phyloP scores from a whole-genome alignment of 768 basidiomycete genomes.

The Rhodotorula toruloides region DNA sequence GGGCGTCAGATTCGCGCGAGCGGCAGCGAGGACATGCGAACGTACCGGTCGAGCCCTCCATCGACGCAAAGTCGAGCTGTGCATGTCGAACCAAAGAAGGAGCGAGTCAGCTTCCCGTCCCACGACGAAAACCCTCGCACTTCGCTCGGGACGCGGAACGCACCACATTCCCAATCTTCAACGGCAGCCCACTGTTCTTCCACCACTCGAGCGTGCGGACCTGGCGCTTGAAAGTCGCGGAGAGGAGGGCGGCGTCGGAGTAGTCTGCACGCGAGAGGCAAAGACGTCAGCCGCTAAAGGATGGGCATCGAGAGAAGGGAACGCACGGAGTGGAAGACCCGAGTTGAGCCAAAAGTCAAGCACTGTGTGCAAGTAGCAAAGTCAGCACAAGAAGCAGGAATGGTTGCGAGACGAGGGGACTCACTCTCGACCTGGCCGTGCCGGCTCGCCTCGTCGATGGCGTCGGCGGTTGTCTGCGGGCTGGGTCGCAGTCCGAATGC shows the following conservation, averaged over 20 bases:
- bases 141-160: background rate
- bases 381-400: background rate
- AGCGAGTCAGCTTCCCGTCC: too few relatives aligned
- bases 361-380: slow-evolving; percentile 49
- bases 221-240: slow-evolving; percentile 71
- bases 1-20: background rate
- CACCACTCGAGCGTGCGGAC: slow-evolving; percentile 79
- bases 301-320: background rate
- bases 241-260: slow-evolving; percentile 71
- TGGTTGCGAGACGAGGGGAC: background rate
- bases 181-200: slow-evolving; percentile 57
- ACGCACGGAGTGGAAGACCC: slow-evolving; percentile 54
- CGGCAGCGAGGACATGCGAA: background rate
- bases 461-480: slow-evolving; percentile 55
- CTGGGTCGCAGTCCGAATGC: slow-evolving; percentile 56
- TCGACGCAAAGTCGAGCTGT: slow-evolving; percentile 72
- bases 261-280: slow-evolving; percentile 54
- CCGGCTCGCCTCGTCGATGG: slow-evolving; percentile 72
- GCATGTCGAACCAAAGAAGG: background rate
- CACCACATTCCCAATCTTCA: slow-evolving; percentile 69
- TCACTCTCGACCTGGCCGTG: slow-evolving; percentile 61
- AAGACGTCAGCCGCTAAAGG: too few relatives aligned
- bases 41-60: slow-evolving; percentile 60
- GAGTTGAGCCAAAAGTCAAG: slow-evolving; percentile 71
- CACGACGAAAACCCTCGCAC: too few relatives aligned